Percentiles rank a stretch among this genome's conserved stretches.
phyloP scores from a whole-genome alignment of 176 grass and related monocot species.

The Ampelocalamus luodianensis region DNA sequence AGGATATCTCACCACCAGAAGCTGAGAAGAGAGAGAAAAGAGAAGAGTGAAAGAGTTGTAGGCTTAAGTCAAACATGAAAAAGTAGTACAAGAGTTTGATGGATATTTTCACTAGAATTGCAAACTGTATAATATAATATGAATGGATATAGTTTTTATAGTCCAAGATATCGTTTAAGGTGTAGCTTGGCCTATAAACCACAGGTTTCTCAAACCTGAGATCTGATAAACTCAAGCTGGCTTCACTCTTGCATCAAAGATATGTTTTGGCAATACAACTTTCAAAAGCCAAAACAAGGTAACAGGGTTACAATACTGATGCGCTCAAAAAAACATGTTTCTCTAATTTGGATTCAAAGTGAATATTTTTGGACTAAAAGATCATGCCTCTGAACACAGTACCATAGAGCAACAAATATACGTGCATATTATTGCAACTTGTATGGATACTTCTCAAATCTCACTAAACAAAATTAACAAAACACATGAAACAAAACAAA shows the following conservation, averaged over 20 bases:
- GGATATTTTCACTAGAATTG: constrained; percentile 25
- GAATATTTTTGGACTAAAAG: background rate
- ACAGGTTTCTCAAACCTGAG: constrained; percentile 71
- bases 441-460: constrained; percentile 17
- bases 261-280: constrained; percentile 53
- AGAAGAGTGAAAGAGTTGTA: constrained; percentile 48
- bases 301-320: constrained; percentile 59
- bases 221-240: constrained; percentile 75
- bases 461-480: constrained; percentile 12
- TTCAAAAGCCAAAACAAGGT: constrained; percentile 56
- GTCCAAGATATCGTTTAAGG: constrained; percentile 6
- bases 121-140: constrained; percentile 55
- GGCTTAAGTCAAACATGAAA: constrained; percentile 22
- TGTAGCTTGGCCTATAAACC: constrained; percentile 81
- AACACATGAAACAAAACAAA: background rate
- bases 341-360: constrained; percentile 15
- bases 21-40: constrained; percentile 50
- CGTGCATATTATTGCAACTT: background rate
- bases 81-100: constrained; percentile 40
- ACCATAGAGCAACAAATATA: constrained; percentile 1
- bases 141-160: constrained; percentile 33
- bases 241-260: constrained; percentile 72
- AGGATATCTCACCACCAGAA: constrained; percentile 50
- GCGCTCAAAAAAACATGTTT: constrained; percentile 32
- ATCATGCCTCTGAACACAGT: background rate